Conservation (phyloP, 2,329 filamentous ascomycete species). For the Hawksworthiomyces lignivorus region DNA sequence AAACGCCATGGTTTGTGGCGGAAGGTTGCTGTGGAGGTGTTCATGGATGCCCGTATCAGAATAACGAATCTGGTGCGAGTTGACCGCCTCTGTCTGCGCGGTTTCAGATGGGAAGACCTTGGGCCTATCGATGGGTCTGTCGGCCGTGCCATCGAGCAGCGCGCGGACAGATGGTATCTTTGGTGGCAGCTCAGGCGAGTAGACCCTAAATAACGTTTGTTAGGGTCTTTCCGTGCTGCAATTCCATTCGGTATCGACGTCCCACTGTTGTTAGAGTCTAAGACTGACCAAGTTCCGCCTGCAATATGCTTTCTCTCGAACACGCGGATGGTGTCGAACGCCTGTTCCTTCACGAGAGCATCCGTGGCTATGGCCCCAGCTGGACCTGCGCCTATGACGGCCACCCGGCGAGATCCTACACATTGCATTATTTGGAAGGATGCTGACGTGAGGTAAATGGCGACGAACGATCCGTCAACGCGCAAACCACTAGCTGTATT, state of each 20-base stretch:
- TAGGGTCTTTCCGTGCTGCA: too few relatives aligned
- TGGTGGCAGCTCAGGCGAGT: slow-evolving; percentile 35
- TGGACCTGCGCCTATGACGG: slow-evolving; percentile 30
- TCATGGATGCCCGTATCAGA: slow-evolving; percentile 11
- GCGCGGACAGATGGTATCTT: slow-evolving; percentile 24
- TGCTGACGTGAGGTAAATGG: too few relatives aligned
- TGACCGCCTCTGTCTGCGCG: too few relatives aligned
- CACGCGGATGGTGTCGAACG: slow-evolving; percentile 31
- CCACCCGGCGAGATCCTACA: too few relatives aligned
- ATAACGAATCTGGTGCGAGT: slow-evolving; percentile 15
- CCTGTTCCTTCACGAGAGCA: slow-evolving; percentile 28
- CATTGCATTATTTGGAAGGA: too few relatives aligned
- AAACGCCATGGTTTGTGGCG: slow-evolving; percentile 51
- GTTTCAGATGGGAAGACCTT: slow-evolving; percentile 37
- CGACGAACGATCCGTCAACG: too few relatives aligned
- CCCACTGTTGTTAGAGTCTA: too few relatives aligned
- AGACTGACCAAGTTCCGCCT: slow-evolving; percentile 37
- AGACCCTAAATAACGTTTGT: slow-evolving; percentile 40
- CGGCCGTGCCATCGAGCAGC: slow-evolving; percentile 37
- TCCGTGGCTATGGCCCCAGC: slow-evolving; percentile 23
- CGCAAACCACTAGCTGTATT: too few relatives aligned
- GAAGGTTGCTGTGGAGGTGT: slow-evolving; percentile 46
- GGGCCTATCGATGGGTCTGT: slow-evolving; percentile 40
- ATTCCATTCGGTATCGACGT: background rate
- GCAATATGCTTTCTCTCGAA: slow-evolving; percentile 34